Conservation (phyloP, 2,329 filamentous ascomycete species). For the Pseudopyricularia cyperi region DNA sequence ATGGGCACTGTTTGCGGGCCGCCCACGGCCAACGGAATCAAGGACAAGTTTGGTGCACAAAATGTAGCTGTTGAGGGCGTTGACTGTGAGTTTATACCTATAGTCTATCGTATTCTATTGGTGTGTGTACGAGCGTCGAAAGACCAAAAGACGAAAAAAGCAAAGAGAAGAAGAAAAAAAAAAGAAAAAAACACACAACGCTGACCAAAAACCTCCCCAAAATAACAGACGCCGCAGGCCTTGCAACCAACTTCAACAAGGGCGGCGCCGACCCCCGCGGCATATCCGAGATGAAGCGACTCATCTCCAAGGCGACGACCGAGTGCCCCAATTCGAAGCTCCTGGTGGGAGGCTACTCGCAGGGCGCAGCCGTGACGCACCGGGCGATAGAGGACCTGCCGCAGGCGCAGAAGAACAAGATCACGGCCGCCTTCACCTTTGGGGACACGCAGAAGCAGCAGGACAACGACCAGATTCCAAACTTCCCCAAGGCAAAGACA, state of each 20-base stretch:
- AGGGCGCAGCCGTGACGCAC: constrained; percentile 19
- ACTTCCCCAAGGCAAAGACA: constrained; percentile 3
- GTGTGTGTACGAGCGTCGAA: not conserved
- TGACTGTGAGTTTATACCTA: constrained; percentile 7
- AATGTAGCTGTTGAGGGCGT: constrained; percentile 11
- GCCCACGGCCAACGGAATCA: constrained; percentile 8
- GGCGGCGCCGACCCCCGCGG: constrained; percentile 13
- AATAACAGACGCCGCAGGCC: constrained; percentile 11
- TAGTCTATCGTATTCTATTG: too few species aligned
- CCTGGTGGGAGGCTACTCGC: constrained; percentile 5
- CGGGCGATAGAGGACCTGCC: constrained; percentile 13
- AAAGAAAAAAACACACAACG: not conserved
- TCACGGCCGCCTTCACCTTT: constrained; percentile 16
- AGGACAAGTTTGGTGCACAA: constrained; percentile 6
- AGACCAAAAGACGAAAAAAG: not conserved
- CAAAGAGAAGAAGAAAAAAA: not conserved
- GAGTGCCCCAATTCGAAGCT: constrained; percentile 4
- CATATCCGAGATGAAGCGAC: constrained; percentile 12
- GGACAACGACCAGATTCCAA: constrained; percentile 3
- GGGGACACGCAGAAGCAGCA: constrained; percentile 13
- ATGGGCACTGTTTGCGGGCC: not conserved
- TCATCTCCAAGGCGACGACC: not conserved
- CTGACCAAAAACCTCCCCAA: not conserved
- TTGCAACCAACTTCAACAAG: constrained; percentile 15
- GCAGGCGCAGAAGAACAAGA: constrained; percentile 6